Conservation (phyloP, 2,329 filamentous ascomycete genomes). For the Colletotrichum sp. region DNA sequence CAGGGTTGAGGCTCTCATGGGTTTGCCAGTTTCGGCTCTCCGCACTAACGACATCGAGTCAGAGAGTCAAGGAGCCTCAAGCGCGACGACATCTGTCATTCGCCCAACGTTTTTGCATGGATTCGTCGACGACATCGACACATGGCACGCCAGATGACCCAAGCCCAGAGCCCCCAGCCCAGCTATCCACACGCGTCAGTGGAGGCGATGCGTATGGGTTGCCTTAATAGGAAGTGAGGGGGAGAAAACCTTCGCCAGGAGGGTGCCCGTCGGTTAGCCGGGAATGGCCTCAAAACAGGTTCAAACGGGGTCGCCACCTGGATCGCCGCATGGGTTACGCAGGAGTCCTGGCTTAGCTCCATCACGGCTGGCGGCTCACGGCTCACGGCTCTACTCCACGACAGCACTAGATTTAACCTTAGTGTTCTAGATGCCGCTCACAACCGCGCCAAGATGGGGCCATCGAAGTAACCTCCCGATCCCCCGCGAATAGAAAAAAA, state of each 20-base stretch:
- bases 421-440: background rate
- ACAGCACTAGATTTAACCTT: conserved; percentile 1
- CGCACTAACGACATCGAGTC: background rate
- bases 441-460: background rate
- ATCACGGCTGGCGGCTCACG: background rate
- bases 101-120: background rate
- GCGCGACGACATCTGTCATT: conserved; percentile 12
- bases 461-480: background rate
- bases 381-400: background rate
- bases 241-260: conserved; percentile 13
- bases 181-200: background rate
- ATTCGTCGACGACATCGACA: background rate
- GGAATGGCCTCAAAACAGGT: background rate
- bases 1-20: conserved; percentile 13
- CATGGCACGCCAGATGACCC: background rate
- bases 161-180: background rate
- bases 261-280: background rate
- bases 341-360: background rate
- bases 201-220: background rate
- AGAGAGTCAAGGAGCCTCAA: background rate
- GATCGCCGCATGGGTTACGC: conserved; percentile 14
- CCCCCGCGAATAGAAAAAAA: background rate
- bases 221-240: background rate
- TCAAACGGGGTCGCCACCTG: background rate
- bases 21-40: background rate